Conservation (phyloP, 1,139 yeast genomes). For the Eremothecium cymbalariae region DNA sequence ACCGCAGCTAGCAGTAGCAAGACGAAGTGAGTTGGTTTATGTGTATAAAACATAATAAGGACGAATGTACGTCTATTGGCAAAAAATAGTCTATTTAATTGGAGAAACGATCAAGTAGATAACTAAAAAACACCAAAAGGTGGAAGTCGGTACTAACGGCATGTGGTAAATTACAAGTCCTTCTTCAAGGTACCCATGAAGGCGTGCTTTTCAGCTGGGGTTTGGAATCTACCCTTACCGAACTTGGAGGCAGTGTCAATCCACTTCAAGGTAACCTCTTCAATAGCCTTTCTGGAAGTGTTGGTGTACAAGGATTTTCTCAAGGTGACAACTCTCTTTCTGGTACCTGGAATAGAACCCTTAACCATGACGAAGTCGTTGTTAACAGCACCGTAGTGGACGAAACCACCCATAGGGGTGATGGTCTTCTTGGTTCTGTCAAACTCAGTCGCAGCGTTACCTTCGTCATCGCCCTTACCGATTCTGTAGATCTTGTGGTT, state of each 20-base stretch:
- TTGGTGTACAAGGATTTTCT: constrained; percentile 98
- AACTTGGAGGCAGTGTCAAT: constrained; percentile 99
- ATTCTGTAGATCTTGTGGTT: constrained; percentile 99
- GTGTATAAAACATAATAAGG: background rate
- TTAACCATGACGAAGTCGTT: constrained; percentile 95
- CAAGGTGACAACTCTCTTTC: constrained; percentile 98
- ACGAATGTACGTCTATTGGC: background rate
- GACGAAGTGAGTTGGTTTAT: constrained; percentile 1
- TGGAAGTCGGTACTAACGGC: constrained; percentile 1
- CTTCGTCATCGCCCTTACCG: constrained; percentile 93
- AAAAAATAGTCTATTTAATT: constrained; percentile 1
- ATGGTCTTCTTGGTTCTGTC: constrained; percentile 99
- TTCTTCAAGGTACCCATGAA: constrained; percentile 99
- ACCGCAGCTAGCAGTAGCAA: constrained; percentile 7
- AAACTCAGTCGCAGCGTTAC: constrained; percentile 91
- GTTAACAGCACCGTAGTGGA: constrained; percentile 96
- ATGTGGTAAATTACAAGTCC: constrained; percentile 44
- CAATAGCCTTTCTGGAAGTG: constrained; percentile 96
- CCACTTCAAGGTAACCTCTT: constrained; percentile 97
- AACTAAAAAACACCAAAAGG: constrained; percentile 8
- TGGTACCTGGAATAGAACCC: constrained; percentile 99
- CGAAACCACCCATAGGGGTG: constrained; percentile 99
- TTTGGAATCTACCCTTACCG: constrained; percentile 99
- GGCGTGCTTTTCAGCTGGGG: constrained; percentile 99
- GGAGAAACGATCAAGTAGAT: constrained; percentile 1